Conservation (phyloP, 345 rosid species). For the Pseudoturritis turrita region DNA sequence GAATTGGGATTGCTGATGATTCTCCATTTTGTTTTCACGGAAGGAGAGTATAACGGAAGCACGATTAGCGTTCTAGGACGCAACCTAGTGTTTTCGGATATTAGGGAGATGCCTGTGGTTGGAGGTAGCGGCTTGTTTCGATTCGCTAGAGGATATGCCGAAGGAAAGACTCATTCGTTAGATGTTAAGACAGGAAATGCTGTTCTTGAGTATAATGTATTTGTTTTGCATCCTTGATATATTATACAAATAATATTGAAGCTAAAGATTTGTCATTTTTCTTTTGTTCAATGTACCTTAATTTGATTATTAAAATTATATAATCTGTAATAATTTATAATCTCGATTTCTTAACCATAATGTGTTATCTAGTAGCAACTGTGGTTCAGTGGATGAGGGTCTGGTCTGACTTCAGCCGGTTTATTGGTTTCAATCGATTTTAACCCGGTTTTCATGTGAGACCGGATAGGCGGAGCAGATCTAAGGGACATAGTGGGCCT, state of each 20-base stretch:
- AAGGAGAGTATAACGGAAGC: constrained; percentile 54
- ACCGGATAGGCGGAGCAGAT: too few species aligned
- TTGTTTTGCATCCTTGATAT: constrained; percentile 33
- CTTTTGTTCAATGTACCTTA: background rate
- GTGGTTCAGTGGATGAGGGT: too few species aligned
- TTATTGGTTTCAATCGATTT: too few species aligned
- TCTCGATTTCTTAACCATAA: background rate
- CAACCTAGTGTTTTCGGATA: constrained; percentile 31
- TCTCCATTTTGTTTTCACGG: constrained; percentile 39
- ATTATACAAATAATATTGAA: background rate
- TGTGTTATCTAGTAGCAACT: too few species aligned
- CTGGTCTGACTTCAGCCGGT: too few species aligned
- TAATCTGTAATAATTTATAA: too few species aligned
- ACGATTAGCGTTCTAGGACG: constrained; percentile 43
- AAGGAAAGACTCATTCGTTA: constrained; percentile 34
- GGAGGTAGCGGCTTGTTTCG: constrained; percentile 60
- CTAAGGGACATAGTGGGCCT: constrained; percentile 21
- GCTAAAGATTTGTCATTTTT: background rate
- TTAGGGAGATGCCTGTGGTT: constrained; percentile 52
- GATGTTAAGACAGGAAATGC: constrained; percentile 26
- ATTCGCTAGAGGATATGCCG: constrained; percentile 46
- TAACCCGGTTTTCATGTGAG: too few species aligned
- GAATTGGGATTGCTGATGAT: constrained; percentile 42
- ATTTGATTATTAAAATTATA: too few species aligned
- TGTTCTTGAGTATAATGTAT: constrained; percentile 39